phyloP scores from a whole-genome alignment of 306 rosid genomes.

The Sophora flavescens region DNA sequence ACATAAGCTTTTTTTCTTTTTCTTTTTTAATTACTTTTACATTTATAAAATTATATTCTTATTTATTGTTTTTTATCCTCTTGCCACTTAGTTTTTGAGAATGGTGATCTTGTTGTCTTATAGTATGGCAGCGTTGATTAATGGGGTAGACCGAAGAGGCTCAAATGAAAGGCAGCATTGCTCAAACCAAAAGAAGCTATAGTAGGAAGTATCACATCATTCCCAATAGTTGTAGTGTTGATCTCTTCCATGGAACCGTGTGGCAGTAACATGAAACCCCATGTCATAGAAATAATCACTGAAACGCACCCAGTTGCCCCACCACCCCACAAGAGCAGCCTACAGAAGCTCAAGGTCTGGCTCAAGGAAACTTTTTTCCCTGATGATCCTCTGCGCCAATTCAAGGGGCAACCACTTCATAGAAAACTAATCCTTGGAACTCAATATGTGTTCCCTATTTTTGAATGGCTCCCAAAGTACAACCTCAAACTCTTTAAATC shows the following conservation, averaged over 20 bases:
- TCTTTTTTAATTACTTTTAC: too few relatives aligned
- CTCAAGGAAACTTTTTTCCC: conserved; percentile 87
- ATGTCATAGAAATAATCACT: conserved; percentile 49
- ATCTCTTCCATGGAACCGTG: conserved; percentile 17
- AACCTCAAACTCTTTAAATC: conserved; percentile 70
- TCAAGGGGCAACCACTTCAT: conserved; percentile 67
- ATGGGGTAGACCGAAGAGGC: conserved; percentile 21
- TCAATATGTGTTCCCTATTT: conserved; percentile 77
- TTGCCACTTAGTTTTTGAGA: background rate
- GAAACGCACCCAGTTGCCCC: conserved; percentile 68
- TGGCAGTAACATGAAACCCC: background rate
- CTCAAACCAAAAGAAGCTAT: conserved; percentile 16
- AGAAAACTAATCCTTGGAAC: conserved; percentile 64
- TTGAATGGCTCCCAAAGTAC: conserved; percentile 79
- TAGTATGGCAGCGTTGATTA: conserved; percentile 26
- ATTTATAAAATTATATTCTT: background rate
- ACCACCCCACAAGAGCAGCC: conserved; percentile 69
- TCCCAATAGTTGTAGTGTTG: background rate
- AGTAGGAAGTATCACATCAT: background rate
- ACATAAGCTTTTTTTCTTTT: too few relatives aligned
- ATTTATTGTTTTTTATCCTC: background rate
- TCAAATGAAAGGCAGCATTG: conserved; percentile 26
- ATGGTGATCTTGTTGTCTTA: background rate
- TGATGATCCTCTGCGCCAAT: conserved; percentile 89
- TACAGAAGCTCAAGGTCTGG: conserved; percentile 51